Evolutionary conservation across 2,329 filamentous ascomycete species (phyloP), one percentile per base, ranked within the genome.

Genomic region (Thelonectria blattea): DNA sequence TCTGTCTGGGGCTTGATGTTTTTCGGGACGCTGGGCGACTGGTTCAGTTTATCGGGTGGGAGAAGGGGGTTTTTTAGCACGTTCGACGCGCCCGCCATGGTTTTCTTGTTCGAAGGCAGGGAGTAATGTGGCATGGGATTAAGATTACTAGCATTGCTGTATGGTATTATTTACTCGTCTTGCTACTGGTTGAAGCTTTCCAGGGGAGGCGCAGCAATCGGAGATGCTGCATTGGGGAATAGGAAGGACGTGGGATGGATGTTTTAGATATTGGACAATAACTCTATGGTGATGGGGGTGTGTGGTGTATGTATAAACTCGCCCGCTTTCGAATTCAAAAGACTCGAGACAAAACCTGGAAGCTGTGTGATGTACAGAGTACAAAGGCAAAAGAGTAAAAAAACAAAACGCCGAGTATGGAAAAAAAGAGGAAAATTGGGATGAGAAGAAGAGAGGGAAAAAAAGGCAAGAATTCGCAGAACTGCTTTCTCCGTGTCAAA

Each of bases 401-500:
- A 32, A 45, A 34, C 24, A 52, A 9, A 53, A 53, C 51, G 51
- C 51, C 51, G 32, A 24, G 15, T 9, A 47, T 12, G 20, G 20
- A 34, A 45, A 17, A 39, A 20, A 20, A 56, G 20, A 22, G 37
- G 48, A 32, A 39, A 47, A 10, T 9, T 30, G 27, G 15, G 32
- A 27, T 48, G 18, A 52, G 62, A 57, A 54, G 58, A 60, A 60
- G 42, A 60, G 57, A 45, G 30, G 20, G 18, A 30, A 34, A 54
- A 56, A 58, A 48, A 48, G 27, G 45, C 20, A 47, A 47, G 2
- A 24, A 46, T 37, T 15, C 10, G 24, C 46, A 52, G 60, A 32
- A n/a, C n/a, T n/a, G n/a, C n/a, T 45, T 52, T 54, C 51, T 37
- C 61, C 45, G 53, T 30, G 27, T 56, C 45, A 53, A 69, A 57